Base-by-base conservation (phyloP, 805 yeast species). In the Ogataea nitratoaversa region DNA sequence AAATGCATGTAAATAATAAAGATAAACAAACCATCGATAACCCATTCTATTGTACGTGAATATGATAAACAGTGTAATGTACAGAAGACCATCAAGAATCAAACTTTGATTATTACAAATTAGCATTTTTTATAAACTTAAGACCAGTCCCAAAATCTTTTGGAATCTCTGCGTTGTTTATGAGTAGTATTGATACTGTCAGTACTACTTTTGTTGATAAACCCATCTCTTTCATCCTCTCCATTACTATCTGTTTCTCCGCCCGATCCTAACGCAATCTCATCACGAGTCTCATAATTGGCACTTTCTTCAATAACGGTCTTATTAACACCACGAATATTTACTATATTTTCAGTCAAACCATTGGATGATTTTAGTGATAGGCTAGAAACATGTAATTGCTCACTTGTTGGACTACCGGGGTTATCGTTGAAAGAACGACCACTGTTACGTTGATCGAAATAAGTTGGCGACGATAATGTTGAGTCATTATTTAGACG, bases 261-360 rank as follows among this genome's bases (percentile, higher is more conserved):
- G 5, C 30, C 37, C 13, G 23, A 29, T 8, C 35, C 37, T 11
- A 20, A 8, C 11, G 23, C 30, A 16, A 32, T 30, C 19, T 35
- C 53, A 5, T 40, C 49, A 14, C 40, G 38, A 8, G 54, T 61
- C 29, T 61, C 66, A 18, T 76, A 78, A 30, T 68, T 66, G 41
- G 67, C 73, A 46, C 54, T 55, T 32, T 75, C 82, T 52, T 84
- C 91, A 53, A 88, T 87, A 45, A 88, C 84, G 3, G 95, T 87
- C 68, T 88, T 88, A 52, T 79, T 80, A 17, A 85, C 84, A 39
- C 96, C 96, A 56, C 82, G 80, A 20, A 84, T 84, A 37, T 82
- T 84, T n/a, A 88, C 79, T 14, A 88, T 82, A 30, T 85, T 79
- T 63, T 88, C 96, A 40, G 85, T 74, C 39, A 88, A 80, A 8